Evolutionary conservation across 164 flowering plant genomes (phyloP).

Genomic region (Liriodendron chinense): DNA sequence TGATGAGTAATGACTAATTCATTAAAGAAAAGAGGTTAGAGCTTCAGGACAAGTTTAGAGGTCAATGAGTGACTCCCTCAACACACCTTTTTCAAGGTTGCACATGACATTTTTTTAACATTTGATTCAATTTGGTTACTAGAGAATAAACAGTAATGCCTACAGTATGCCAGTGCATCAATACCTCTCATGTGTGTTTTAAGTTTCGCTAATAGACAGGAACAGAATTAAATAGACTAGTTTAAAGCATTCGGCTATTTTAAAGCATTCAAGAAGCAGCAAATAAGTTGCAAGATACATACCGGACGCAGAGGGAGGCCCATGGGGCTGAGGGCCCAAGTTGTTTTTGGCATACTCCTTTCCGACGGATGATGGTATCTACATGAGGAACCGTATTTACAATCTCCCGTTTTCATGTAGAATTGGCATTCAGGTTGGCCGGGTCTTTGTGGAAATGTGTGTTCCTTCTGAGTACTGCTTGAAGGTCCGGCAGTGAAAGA

Average conservation of each 20-base stretch:
- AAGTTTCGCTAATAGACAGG: too few relatives aligned
- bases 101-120: too few relatives aligned
- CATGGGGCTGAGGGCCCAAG: constrained; percentile 48
- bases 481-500: constrained; percentile 50
- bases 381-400: constrained; percentile 89
- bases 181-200: too few relatives aligned
- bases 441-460: constrained; percentile 77
- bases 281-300: constrained; percentile 18
- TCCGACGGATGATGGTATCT: constrained; percentile 89
- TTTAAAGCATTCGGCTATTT: not conserved
- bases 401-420: constrained; percentile 88
- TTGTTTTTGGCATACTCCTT: constrained; percentile 35
- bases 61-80: too few relatives aligned
- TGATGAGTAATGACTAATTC: too few relatives aligned
- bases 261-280: not conserved
- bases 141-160: not conserved
- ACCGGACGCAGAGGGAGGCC: constrained; percentile 94
- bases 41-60: too few relatives aligned
- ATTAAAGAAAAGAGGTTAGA: too few relatives aligned
- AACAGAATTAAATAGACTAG: not conserved
- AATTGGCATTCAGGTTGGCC: constrained; percentile 91
- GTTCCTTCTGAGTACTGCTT: constrained; percentile 57
- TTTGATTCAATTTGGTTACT: not conserved
- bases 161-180: too few relatives aligned
- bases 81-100: too few relatives aligned